Evolutionary conservation across 73 alveolate genomes (phyloP), one percentile per base, ranked within the genome.

Genomic region (Breviolum minutum): DNA sequence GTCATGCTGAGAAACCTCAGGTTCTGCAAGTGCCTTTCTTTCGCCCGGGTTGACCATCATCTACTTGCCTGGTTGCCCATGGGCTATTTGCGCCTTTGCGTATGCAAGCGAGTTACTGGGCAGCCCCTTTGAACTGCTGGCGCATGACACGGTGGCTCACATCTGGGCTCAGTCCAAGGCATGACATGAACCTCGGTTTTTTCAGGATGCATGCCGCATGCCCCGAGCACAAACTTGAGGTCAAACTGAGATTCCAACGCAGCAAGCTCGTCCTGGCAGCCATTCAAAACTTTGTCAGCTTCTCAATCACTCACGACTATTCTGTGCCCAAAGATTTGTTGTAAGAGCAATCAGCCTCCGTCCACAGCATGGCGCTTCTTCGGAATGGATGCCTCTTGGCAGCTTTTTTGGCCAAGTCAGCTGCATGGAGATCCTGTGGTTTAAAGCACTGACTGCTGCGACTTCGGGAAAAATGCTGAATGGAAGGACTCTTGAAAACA

Each of bases 1-100:
- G 94, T 19, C 99, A 94, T 92, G 91, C 98, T 92, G 69, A 92
- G 98, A 27, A 92, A 81, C 98, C 98, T 92, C 63, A 61, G 95
- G 61, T 87, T 17, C 63, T 7, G 91, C 32, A 2, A 74, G 19
- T 17, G 60, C 85, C 60, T 17, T 74, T n/a, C 16, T 11, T 22
- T 16, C 1, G 48, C 29, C 32, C 85, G 17, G 17, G 20, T 14
- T 19, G n/a, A 0, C n/a, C 12, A 73, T 14, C n/a, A 30, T 0
- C 87, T 63, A 27, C 32, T 8, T 30, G 64, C 63, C 0, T 79
- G 64, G 8, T 11, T 79, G 63, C 30, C 10, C 63, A 26, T 16
- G 63, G 63, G 16, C 13, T n/a, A 8, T 27, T 27, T 26, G 24
- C 1, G 63, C 24, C 19, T 30, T 29, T 14, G 66, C 24, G 66